A percentile compares a stretch with the other conserved stretches of the same genome.
These are phyloP conservation scores for Alloteropsis semialata DNA, from an alignment of 176 grass and related monocot species.

Conservation along the genomic window DNA sequence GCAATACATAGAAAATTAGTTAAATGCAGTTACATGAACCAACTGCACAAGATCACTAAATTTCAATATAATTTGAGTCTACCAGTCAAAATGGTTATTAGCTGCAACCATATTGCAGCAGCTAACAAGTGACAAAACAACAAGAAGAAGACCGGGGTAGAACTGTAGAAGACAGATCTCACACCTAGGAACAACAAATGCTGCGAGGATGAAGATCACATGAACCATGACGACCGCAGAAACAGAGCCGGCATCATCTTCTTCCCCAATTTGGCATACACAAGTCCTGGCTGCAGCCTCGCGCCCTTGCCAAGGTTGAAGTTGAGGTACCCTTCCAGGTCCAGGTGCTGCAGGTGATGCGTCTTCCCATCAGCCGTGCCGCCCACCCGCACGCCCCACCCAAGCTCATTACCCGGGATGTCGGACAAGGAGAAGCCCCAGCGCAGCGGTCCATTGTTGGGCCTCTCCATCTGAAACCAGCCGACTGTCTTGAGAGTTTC, in stretches of 20 bases:
- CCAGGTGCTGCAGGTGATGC: conserved; percentile 1
- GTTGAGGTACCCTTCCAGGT: conserved; percentile 72
- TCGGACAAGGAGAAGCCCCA: conserved; percentile 64
- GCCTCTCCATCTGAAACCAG: conserved; percentile 69
- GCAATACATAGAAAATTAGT: background rate
- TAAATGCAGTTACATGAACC: background rate
- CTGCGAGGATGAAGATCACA: conserved; percentile 35
- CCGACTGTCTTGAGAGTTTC: conserved; percentile 52
- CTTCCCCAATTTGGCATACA: conserved; percentile 39
- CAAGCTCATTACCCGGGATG: conserved; percentile 56
- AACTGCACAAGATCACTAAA: background rate
- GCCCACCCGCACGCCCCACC: conserved; percentile 67
- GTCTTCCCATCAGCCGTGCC: conserved; percentile 23
- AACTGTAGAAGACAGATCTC: background rate
- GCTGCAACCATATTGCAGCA: background rate
- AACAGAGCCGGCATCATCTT: conserved; percentile 47
- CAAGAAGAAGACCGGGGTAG: background rate
- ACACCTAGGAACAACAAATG: background rate
- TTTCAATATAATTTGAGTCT: background rate
- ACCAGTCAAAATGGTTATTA: conserved; percentile 8
- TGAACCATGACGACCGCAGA: conserved; percentile 66
- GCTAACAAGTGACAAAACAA: conserved; percentile 7
- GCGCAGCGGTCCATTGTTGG: conserved; percentile 11
- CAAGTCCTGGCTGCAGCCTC: conserved; percentile 68
- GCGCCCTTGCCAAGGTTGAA: conserved; percentile 67